Conservation (phyloP, 371 early-diverging fungal species). For the Thermomucor indicae-seudaticae region DNA sequence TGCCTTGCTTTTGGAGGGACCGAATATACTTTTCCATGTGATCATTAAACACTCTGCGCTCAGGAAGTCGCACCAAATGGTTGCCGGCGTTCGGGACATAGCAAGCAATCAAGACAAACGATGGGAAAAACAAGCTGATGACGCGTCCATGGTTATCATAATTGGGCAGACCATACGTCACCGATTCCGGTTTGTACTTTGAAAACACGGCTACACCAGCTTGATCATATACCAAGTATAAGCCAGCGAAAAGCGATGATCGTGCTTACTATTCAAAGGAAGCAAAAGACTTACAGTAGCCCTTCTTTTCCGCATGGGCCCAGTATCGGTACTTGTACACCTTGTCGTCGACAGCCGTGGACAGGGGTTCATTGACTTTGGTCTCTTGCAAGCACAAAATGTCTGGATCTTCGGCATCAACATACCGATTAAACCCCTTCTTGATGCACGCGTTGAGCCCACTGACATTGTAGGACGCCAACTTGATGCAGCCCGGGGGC, state of each 20-base stretch:
- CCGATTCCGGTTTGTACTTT: conserved; percentile 68
- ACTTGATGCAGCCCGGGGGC: conserved; percentile 54
- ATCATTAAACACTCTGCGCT: conserved; percentile 63
- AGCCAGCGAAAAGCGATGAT: too few relatives aligned
- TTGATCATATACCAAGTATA: conserved; percentile 9
- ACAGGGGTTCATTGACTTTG: conserved; percentile 61
- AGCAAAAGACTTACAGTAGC: conserved; percentile 63
- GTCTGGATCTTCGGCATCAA: conserved; percentile 81
- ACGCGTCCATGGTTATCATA: conserved; percentile 68
- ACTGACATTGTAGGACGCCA: conserved; percentile 83
- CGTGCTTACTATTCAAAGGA: too few relatives aligned
- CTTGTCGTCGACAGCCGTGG: conserved; percentile 48
- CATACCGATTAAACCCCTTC: conserved; percentile 76
- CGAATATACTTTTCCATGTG: conserved; percentile 67
- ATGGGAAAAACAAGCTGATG: conserved; percentile 67
- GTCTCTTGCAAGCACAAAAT: conserved; percentile 86
- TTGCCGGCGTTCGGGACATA: conserved; percentile 86
- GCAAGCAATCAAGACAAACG: conserved; percentile 66
- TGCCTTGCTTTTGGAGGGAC: conserved; percentile 61
- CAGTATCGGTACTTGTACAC: conserved; percentile 72
- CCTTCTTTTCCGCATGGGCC: conserved; percentile 72
- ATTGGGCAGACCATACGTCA: conserved; percentile 60
- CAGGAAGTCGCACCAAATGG: conserved; percentile 62
- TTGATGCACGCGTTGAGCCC: conserved; percentile 70
- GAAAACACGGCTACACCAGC: conserved; percentile 80